phyloP scores from a whole-genome alignment of 176 grass and related monocot species.

The Tuctoria greenei region DNA sequence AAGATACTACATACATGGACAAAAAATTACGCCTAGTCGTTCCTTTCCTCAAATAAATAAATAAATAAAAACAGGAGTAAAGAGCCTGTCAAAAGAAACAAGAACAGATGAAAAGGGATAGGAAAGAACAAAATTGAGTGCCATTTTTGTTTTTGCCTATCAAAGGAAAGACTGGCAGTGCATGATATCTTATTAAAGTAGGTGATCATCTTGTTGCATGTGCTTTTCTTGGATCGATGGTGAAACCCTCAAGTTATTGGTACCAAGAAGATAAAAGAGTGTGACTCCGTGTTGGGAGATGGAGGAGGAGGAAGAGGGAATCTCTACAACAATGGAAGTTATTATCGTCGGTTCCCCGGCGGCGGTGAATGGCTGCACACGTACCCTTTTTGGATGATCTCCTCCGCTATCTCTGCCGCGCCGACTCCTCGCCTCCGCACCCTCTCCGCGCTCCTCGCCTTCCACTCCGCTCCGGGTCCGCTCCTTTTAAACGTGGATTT shows the following conservation, averaged over 20 bases:
- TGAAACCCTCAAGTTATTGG: constrained; percentile 33
- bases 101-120: not conserved
- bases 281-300: not conserved
- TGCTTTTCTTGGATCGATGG: constrained; percentile 61
- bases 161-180: constrained; percentile 6
- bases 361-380: constrained; percentile 38
- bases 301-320: not conserved
- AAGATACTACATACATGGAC: not conserved
- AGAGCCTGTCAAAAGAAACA: not conserved
- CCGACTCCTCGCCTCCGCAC: constrained; percentile 33
- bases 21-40: constrained; percentile 1
- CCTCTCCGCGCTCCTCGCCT: constrained; percentile 10
- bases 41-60: not conserved
- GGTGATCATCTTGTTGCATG: constrained; percentile 6
- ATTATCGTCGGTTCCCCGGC: constrained; percentile 48
- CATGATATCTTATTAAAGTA: not conserved
- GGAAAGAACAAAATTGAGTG: not conserved
- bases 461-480: constrained; percentile 13
- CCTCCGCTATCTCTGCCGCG: constrained; percentile 30
- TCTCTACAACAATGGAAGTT: constrained; percentile 22
- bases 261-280: constrained; percentile 38
- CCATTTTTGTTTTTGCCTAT: no score
- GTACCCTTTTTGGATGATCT: constrained; percentile 41
- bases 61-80: not conserved
- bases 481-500: constrained; percentile 21